Base-by-base conservation (phyloP, 768 basidiomycete genomes). In the Cystobasidium onofrii region DNA sequence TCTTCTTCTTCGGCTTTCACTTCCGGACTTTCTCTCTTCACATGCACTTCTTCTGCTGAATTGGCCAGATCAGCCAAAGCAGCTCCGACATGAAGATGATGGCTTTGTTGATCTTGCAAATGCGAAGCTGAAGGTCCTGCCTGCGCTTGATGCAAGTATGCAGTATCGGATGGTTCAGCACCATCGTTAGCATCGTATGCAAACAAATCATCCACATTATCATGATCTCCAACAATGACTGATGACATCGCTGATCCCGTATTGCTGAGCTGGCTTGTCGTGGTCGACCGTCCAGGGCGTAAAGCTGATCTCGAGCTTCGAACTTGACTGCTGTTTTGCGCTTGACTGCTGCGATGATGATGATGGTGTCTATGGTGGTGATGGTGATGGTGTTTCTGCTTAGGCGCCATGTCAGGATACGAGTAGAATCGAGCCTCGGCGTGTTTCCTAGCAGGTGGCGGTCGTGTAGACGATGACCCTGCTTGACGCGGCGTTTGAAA, bases 401-500 rank as follows among this genome's bases (percentile, higher is more conserved):
- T 60, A 29, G 57, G 23, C 15, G 9, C 17, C 33, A 4, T 15
- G 31, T 27, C 57, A 15, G 25, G 29, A 27, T 34, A 60, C 23
- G 33, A 29, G 23, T 27, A 60, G 57, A 29, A 34, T 29, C 25
- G 33, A 17, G 29, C 57, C 12, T 60, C 57, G 23, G 15, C 57
- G 15, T 27, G 57, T 20, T 34, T 60, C 29, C 33, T 27, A 27
- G 57, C 25, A 60, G 33, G 57, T 34, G 57, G 25, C 6, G 10
- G 25, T 2, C 57, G 25, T 2, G 57, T 6, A 12, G 29, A 4
- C 7, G 23, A 6, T 6, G 25, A 9, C 10, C 27, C 33, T 17
- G 57, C 57, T 29, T 34, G 57, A 27, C 57, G 57, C 15, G 57
- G 57, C 17, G 57, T 60, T 23, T 60, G 57, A 27, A 60, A 60